Percentiles rank a stretch among this genome's conserved stretches.
Conservation (phyloP, 2,329 filamentous ascomycete species). For the Aureobasidium sp. region DNA sequence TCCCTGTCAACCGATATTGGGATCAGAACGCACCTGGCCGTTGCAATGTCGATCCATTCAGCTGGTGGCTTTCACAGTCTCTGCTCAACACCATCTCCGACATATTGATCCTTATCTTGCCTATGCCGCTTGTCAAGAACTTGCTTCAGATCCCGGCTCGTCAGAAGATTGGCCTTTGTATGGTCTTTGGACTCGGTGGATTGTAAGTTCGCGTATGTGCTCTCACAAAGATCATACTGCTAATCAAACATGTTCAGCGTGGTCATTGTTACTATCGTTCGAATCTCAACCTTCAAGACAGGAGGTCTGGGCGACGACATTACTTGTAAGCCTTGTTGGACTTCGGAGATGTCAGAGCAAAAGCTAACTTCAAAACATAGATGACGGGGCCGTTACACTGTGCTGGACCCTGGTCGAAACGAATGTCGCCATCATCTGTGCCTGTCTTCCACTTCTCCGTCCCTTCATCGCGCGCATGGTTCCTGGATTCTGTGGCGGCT, state of each 20-base stretch:
- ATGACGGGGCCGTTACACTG: constrained; percentile 16
- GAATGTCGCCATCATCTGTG: constrained; percentile 26
- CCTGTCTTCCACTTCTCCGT: constrained; percentile 24
- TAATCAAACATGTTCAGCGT: constrained; percentile 21
- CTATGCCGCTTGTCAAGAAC: constrained; percentile 24
- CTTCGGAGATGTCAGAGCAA: neutral
- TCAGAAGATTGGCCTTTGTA: constrained; percentile 24
- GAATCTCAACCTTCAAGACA: constrained; percentile 20
- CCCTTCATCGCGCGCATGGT: constrained; percentile 14
- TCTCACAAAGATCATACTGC: neutral
- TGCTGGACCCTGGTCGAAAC: constrained; percentile 27
- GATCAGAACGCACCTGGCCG: constrained; percentile 26
- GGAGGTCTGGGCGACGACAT: constrained; percentile 17
- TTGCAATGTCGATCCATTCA: constrained; percentile 25
- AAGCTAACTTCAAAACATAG: neutral
- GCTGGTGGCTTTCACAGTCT: constrained; percentile 21
- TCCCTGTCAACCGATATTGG: constrained; percentile 29
- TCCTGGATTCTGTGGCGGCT: constrained; percentile 4
- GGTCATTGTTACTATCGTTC: constrained; percentile 23
- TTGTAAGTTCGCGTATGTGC: constrained; percentile 21
- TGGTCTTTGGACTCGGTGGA: constrained; percentile 25
- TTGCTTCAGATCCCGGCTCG: constrained; percentile 21
- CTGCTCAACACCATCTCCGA: constrained; percentile 25
- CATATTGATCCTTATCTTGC: constrained; percentile 24
- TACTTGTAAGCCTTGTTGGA: constrained; percentile 23